Evolutionary conservation across 345 rosid species (phyloP).

Genomic region (Draba incana): DNA sequence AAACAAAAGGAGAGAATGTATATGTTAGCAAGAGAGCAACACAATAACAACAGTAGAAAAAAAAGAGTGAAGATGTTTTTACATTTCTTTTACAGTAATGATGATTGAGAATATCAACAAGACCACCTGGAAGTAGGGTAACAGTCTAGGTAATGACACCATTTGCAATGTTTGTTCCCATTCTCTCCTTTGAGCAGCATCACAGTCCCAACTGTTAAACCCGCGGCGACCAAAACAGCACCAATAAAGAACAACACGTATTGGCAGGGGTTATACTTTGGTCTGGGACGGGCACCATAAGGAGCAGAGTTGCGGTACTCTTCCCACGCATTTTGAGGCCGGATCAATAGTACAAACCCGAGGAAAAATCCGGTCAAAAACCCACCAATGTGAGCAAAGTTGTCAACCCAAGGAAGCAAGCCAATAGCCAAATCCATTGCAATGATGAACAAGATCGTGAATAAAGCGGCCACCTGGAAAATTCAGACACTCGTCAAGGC

Average conservation of each 20-base stretch:
- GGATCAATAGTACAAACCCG: conserved; percentile 63
- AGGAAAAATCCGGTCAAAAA: conserved; percentile 72
- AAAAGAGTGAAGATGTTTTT: background rate
- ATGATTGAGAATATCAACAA: conserved; percentile 43
- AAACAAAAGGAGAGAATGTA: background rate
- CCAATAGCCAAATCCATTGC: conserved; percentile 76
- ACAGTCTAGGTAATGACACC: conserved; percentile 94
- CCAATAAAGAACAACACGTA: conserved; percentile 53
- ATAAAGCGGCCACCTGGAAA: conserved; percentile 58
- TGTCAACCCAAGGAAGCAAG: conserved; percentile 90
- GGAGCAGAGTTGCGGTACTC: conserved; percentile 53
- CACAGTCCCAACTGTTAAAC: conserved; percentile 63
- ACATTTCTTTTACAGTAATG: background rate
- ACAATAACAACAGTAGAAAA: conserved; percentile 8
- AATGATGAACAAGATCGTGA: conserved; percentile 62
- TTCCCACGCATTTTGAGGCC: conserved; percentile 80
- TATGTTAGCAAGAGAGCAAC: conserved; percentile 1
- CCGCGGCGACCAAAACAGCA: conserved; percentile 49
- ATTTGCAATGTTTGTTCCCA: conserved; percentile 78
- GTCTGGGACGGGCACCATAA: conserved; percentile 49
- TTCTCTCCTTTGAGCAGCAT: conserved; percentile 82
- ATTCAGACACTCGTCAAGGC: conserved; percentile 9
- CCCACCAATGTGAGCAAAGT: conserved; percentile 93
- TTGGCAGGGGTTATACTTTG: conserved; percentile 80
- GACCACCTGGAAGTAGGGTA: conserved; percentile 79